Base-by-base conservation (phyloP, 495 filamentous ascomycete genomes). In the Penicillium steckii region DNA sequence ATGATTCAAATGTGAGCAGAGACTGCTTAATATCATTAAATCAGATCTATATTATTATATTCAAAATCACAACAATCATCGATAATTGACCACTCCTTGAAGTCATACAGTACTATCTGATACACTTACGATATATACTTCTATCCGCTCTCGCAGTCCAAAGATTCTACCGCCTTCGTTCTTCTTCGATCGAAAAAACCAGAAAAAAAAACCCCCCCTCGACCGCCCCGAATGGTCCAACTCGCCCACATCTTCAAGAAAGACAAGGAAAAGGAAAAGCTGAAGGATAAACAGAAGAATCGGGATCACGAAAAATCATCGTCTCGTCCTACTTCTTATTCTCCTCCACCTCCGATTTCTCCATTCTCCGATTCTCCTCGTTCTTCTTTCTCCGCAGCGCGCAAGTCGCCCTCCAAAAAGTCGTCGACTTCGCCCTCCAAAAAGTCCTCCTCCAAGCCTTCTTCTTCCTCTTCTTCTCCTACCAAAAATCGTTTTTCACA, bases 101-200 rank as follows among this genome's bases (percentile, higher is more conserved):
- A n/a, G n/a, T n/a, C n/a, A n/a, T n/a, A n/a, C n/a, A 48, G 23
- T 26, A 24, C 47, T 19, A 32, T 46, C n/a, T n/a, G n/a, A n/a
- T n/a, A n/a, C n/a, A n/a, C n/a, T n/a, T n/a, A n/a, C n/a, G n/a
- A n/a, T n/a, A n/a, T n/a, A n/a, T n/a, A n/a, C n/a, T n/a, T n/a
- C n/a, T n/a, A n/a, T n/a, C n/a, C n/a, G n/a, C n/a, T n/a, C n/a
- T n/a, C n/a, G 43, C 33, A 46, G 40, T 22, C 44, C 54, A 37
- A 55, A 27, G 53, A 33, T 73, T 77, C 74, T 68, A 75, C 72
- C 74, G 71, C 72, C 68, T 77, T 77, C 74, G 71, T 66, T 62
- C 65, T 52, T 56, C 61, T 77, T 77, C 74, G 71, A 77, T 61
- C 60, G 59, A 44, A 49, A 56, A 56, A 66, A 64, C 64, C 61